These are phyloP conservation scores for Pinus albicaulis DNA, from an alignment of 75 land plant genomes.

Conservation along the genomic window DNA sequence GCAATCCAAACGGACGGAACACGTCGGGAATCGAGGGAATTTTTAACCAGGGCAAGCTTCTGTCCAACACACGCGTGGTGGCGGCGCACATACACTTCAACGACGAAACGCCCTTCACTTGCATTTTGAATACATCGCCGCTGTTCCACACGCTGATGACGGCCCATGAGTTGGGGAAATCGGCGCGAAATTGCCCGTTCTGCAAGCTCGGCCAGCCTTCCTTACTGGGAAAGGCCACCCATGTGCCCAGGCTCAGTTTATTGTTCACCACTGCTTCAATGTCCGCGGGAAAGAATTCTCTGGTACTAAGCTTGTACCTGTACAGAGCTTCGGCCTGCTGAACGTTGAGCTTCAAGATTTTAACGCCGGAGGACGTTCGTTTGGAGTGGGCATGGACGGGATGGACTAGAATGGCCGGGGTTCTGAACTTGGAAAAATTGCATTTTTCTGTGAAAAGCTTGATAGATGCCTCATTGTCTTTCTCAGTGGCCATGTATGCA, in stretches of 20 bases:
- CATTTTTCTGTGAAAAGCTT: conserved; percentile 45
- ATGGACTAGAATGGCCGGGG: conserved; percentile 51
- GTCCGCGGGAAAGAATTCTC: conserved; percentile 62
- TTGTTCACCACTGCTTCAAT: conserved; percentile 31
- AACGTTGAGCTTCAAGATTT: conserved; percentile 18
- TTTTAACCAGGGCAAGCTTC: conserved; percentile 33
- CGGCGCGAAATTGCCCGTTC: background rate
- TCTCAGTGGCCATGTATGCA: conserved; percentile 70
- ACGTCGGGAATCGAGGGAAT: conserved; percentile 42
- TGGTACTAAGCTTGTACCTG: conserved; percentile 20
- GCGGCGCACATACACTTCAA: conserved; percentile 15
- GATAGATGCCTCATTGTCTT: conserved; percentile 47
- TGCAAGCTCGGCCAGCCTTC: conserved; percentile 8
- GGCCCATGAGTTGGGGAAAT: conserved; percentile 34
- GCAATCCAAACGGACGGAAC: conserved; percentile 37
- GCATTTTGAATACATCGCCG: conserved; percentile 51
- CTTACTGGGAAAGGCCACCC: conserved; percentile 39
- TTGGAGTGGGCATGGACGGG: conserved; percentile 31
- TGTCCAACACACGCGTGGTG: conserved; percentile 20
- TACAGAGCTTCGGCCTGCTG: conserved; percentile 45
- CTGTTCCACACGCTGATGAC: conserved; percentile 66
- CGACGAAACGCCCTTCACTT: conserved; percentile 36
- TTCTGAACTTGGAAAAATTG: conserved; percentile 39
- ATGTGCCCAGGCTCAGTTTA: conserved; percentile 53
- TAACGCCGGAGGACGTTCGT: conserved; percentile 11